phyloP scores from a whole-genome alignment of 768 basidiomycete genomes.

The Leccinum subgranulosum region DNA sequence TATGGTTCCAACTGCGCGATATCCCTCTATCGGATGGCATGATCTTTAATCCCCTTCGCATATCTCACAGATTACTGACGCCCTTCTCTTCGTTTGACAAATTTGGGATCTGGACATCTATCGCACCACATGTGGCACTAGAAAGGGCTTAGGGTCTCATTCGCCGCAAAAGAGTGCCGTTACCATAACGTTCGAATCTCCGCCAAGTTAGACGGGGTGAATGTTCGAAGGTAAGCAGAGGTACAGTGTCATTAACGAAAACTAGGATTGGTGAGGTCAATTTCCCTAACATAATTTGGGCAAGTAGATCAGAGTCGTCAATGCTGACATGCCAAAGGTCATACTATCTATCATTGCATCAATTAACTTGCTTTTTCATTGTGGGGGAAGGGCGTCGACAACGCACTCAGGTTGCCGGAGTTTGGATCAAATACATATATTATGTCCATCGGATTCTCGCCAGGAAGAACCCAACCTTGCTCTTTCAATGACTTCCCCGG shows the following conservation, averaged over 20 bases:
- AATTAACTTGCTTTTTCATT: neutral
- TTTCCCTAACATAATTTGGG: neutral
- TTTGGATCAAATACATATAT: neutral
- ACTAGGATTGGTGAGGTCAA: neutral
- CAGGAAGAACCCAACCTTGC: neutral
- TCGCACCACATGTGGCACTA: neutral
- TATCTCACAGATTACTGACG: neutral
- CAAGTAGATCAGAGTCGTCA: neutral
- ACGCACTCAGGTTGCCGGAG: neutral
- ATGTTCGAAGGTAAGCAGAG: neutral
- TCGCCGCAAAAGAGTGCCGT: neutral
- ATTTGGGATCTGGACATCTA: neutral
- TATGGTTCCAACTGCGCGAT: neutral
- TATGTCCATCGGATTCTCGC: neutral
- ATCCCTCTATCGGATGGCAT: neutral
- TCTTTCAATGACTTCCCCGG: neutral
- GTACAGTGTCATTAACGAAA: neutral
- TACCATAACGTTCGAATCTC: neutral
- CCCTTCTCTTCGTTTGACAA: neutral
- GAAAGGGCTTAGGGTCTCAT: neutral
- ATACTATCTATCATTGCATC: neutral
- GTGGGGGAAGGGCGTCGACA: neutral
- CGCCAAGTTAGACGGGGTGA: neutral
- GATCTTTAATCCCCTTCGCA: neutral
- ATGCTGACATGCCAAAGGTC: neutral